Conservation (phyloP, 192 early-diverging fungal genomes). For the Backusella sp. region DNA sequence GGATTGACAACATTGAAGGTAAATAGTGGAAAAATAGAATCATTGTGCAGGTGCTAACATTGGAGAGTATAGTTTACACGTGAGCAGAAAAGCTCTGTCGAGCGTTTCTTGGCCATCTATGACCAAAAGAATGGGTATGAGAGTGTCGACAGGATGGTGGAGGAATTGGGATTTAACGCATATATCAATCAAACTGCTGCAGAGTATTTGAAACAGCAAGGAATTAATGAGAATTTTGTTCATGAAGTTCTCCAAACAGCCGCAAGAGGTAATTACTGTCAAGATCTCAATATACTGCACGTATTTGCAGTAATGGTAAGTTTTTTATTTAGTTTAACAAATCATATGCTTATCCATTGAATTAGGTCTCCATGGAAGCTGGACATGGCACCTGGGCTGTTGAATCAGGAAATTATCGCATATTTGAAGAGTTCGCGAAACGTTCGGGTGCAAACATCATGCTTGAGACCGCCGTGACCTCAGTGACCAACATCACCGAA, state of each 20-base stretch:
- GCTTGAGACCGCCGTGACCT: constrained; percentile 44
- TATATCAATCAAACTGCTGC: constrained; percentile 31
- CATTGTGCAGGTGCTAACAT: not conserved
- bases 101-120: constrained; percentile 39
- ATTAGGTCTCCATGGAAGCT: constrained; percentile 45
- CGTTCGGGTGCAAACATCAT: constrained; percentile 42
- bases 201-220: constrained; percentile 36
- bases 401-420: constrained; percentile 56
- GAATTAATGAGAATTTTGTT: constrained; percentile 38
- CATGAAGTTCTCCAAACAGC: constrained; percentile 56
- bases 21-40: not conserved
- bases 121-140: constrained; percentile 6
- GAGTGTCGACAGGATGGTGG: constrained; percentile 27
- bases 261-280: constrained; percentile 65
- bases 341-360: too few relatives aligned
- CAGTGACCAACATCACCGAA: constrained; percentile 28
- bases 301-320: constrained; percentile 51
- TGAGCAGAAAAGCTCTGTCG: constrained; percentile 8
- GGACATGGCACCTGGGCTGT: constrained; percentile 45
- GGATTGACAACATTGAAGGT: constrained; percentile 48
- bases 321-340: not conserved
- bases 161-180: constrained; percentile 27
- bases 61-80: not conserved
- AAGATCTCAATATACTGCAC: constrained; percentile 56
- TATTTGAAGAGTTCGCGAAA: constrained; percentile 58